phyloP scores from a whole-genome alignment of 345 rosid genomes.

The Conringia planisiliqua region DNA sequence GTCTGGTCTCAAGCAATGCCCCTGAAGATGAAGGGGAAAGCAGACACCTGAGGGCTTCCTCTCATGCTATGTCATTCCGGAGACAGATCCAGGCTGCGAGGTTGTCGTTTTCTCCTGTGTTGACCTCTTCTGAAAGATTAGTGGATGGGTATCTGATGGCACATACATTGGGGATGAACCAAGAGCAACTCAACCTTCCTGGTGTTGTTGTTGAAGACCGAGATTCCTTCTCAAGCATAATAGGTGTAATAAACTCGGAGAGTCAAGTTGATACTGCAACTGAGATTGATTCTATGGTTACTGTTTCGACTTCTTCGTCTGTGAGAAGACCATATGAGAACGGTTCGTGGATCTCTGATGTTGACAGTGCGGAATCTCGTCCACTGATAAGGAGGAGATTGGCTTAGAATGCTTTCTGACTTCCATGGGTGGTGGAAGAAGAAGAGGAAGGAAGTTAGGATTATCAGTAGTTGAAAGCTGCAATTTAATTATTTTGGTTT shows the following conservation, averaged over 20 bases:
- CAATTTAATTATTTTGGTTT: neutral
- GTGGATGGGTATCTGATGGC: conserved; percentile 45
- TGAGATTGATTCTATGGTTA: conserved; percentile 70
- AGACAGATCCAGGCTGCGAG: conserved; percentile 37
- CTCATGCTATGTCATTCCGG: conserved; percentile 22
- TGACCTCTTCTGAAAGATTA: conserved; percentile 46
- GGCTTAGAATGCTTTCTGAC: conserved; percentile 29
- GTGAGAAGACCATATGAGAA: conserved; percentile 52
- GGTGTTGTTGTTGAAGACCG: conserved; percentile 63
- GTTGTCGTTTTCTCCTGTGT: conserved; percentile 34
- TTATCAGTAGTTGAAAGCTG: neutral
- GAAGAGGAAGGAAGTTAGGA: neutral
- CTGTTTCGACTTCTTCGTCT: conserved; percentile 65
- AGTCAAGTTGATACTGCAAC: conserved; percentile 72
- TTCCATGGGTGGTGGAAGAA: neutral
- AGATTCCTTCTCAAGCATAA: conserved; percentile 74
- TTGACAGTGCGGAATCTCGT: conserved; percentile 71
- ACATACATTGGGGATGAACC: conserved; percentile 47
- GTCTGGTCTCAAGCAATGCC: conserved; percentile 36
- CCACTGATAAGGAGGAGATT: conserved; percentile 56
- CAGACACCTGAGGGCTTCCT: conserved; percentile 35
- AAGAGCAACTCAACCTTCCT: conserved; percentile 38
- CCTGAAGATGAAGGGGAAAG: conserved; percentile 39
- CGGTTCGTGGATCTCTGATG: conserved; percentile 53
- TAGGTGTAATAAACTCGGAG: conserved; percentile 74